Evolutionary conservation across 192 early-diverging fungal species (phyloP).

Genomic region (Linnemannia exigua): DNA sequence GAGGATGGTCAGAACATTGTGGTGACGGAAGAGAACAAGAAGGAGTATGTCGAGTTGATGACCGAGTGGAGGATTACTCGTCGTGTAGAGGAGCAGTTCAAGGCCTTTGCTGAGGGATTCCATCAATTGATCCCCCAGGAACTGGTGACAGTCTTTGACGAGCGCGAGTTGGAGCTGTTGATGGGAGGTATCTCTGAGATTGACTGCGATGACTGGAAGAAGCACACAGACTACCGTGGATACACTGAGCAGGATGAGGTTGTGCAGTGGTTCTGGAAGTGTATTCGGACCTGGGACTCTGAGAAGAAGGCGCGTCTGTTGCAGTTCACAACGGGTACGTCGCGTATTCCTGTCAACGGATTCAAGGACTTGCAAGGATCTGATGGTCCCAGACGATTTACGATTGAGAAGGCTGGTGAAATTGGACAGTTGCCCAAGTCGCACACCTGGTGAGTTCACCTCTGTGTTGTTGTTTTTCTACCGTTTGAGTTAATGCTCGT

Average conservation of each 20-base stretch:
- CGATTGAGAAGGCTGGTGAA: conserved; percentile 95
- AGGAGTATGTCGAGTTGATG: conserved; percentile 92
- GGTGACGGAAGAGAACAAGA: conserved; percentile 98
- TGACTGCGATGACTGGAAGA: conserved; percentile 99
- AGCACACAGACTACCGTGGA: conserved; percentile 97
- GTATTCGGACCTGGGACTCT: conserved; percentile 85
- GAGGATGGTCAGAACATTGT: conserved; percentile 88
- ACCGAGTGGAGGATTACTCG: conserved; percentile 91
- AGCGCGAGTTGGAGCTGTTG: conserved; percentile 96
- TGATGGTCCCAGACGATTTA: conserved; percentile 96
- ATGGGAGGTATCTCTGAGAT: conserved; percentile 98
- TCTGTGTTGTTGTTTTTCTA: conserved; percentile 2
- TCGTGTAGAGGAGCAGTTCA: conserved; percentile 96
- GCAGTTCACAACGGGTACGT: conserved; percentile 98
- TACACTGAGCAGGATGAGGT: conserved; percentile 98
- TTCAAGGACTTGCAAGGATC: conserved; percentile 98
- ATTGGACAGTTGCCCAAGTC: conserved; percentile 89
- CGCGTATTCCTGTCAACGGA: conserved; percentile 97
- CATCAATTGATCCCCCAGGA: conserved; percentile 97
- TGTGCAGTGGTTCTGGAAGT: conserved; percentile 98
- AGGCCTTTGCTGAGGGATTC: conserved; percentile 96
- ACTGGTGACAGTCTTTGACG: conserved; percentile 96
- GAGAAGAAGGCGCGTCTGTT: conserved; percentile 96
- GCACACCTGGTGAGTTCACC: conserved; percentile 89
- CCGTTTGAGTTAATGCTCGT: neutral